Base-by-base conservation (phyloP, 2,329 filamentous ascomycete species). In the Sarocladium kiliense region DNA sequence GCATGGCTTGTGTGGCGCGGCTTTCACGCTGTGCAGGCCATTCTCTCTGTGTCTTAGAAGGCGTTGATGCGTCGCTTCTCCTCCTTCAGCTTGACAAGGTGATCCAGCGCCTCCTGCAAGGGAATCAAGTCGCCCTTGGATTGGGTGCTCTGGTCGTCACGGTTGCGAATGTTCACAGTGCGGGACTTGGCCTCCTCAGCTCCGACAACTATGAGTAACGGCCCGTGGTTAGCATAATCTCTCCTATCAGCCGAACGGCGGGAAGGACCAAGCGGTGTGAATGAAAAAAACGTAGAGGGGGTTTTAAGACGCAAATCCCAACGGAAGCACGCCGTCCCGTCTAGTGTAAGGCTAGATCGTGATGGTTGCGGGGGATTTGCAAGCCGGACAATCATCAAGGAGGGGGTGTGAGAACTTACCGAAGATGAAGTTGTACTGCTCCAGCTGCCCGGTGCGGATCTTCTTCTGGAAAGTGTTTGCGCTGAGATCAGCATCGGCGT, bases 391-490 rank as follows among this genome's bases (percentile, higher is more conserved):
- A 9, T n/a, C 3, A 12, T 7, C 16, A 47, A 14, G 16, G 14
- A 47, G 12, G 25, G 44, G 9, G 23, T 47, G 10, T 6, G 23
- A 51, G 6, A 18, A 64, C 78, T 70, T 71, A 85, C 82, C 81
- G 64, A 92, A 88, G 63, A 91, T 88, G 71, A 88, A 91, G 76
- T 92, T 92, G 76, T 92, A 93, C 71, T 91, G 86, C 54, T 86
- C 79, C 63, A 93, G 71, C 72, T 94, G 89, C 14, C 85, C 89
- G 55, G 82, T 91, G 63, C 89, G 86, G 62, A 94, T 91, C 83
- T 94, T 94, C 82, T 94, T 93, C 70, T 91, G 86, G 74, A 94
- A 84, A 6, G 89, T 94, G 73, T 93, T 91, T 64, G 87, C 84
- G 62, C 81, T 66, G 55, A 73, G 59, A 55, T 74, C 72, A 39